Percentiles rank a stretch among this genome's conserved stretches.
phyloP scores from a whole-genome alignment of 495 filamentous ascomycete species.

The Glonium stellatum region DNA sequence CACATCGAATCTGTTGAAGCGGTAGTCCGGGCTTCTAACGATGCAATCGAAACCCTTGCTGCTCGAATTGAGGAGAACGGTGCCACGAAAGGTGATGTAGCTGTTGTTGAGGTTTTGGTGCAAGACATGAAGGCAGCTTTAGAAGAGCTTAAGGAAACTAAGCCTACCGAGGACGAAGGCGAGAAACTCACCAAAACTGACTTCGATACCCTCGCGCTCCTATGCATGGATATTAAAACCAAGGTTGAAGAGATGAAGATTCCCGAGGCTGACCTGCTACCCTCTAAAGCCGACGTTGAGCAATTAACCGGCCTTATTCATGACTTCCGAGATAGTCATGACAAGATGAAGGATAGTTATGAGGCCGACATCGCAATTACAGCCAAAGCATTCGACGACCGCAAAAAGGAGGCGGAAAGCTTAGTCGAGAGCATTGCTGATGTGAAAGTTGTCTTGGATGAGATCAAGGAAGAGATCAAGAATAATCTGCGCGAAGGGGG shows the following conservation, averaged over 20 bases:
- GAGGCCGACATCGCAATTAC: constrained; percentile 63
- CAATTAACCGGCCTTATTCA: constrained; percentile 61
- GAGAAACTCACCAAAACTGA: constrained; percentile 71
- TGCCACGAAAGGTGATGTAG: constrained; percentile 56
- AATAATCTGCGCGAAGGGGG: constrained; percentile 53
- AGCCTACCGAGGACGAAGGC: constrained; percentile 51
- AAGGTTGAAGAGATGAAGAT: constrained; percentile 63
- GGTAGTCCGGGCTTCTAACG: constrained; percentile 62
- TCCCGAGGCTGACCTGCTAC: constrained; percentile 57
- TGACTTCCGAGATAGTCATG: constrained; percentile 50
- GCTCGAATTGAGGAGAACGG: constrained; percentile 36
- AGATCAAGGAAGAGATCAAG: constrained; percentile 61
- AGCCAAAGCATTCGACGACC: constrained; percentile 73
- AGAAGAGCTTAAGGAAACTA: constrained; percentile 64
- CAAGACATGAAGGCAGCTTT: constrained; percentile 66
- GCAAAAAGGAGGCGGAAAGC: constrained; percentile 56
- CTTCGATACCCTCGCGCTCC: constrained; percentile 66
- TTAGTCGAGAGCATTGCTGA: constrained; percentile 54
- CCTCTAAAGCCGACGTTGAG: constrained; percentile 54
- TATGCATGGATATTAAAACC: constrained; percentile 73
- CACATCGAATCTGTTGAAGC: constrained; percentile 68
- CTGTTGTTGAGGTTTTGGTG: constrained; percentile 64
- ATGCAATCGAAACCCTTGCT: constrained; percentile 54
- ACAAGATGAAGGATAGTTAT: constrained; percentile 51
- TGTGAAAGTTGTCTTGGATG: constrained; percentile 49